Base-by-base conservation (phyloP, 2,329 filamentous ascomycete species). In the Diatrype stigma region DNA sequence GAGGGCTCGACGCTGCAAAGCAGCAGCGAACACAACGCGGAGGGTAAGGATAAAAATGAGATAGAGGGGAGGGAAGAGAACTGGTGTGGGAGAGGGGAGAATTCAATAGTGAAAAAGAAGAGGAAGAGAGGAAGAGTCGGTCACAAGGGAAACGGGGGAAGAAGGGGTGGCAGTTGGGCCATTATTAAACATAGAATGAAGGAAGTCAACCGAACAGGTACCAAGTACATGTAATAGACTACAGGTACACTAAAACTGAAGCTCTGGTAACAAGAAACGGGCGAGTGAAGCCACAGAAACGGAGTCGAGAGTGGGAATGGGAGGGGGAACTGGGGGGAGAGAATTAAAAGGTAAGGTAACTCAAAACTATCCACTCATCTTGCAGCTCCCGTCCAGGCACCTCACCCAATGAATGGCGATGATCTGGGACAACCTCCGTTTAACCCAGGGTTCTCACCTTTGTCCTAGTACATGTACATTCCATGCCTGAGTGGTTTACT, bases 121-220 rank as follows among this genome's bases (percentile, higher is more conserved):
- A 49, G 51, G 48, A 49, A 51, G 51, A 53, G 40, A 54, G 53
- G 55, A 49, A 57, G 50, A 60, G 59, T 57, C 51, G 53, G 56
- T 59, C 48, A 58, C 57, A 62, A 61, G 60, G 58, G 61, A 63
- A 60, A 56, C 59, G 56, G 57, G 59, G 55, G 53, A 60, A 44
- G 40, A 44, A 58, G 57, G 60, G 63, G 65, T 63, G 66, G 62
- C 52, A 63, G 61, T 63, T 63, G 63, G 64, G 63, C 52, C 54
- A 58, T 57, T 60, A 56, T 55, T 50, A 56, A 57, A 51, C 56
- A 56, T 56, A 56, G 51, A 46, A 50, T 40, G 46, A 56, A 54
- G 55, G 46, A 56, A 54, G 55, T 47, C 53, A 57, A 55, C 58
- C 56, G 55, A 48, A 56, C 55, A 57, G 49, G 51, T 51, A 54